These are phyloP conservation scores for Glycyrrhiza uralensis DNA, from an alignment of 306 rosid genomes.

Conservation along the genomic window DNA sequence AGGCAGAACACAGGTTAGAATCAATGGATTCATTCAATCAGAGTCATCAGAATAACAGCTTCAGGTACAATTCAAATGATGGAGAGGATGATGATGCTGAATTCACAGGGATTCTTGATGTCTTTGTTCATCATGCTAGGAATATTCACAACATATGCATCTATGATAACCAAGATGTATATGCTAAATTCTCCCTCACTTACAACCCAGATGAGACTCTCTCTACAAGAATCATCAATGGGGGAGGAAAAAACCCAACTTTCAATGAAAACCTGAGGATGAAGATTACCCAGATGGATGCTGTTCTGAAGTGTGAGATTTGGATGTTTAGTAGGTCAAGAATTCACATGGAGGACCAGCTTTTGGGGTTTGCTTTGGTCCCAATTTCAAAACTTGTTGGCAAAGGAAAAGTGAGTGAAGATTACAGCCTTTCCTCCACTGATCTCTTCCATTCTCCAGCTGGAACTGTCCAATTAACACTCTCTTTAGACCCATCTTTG, in stretches of 20 bases:
- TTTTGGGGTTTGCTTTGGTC: constrained; percentile 80
- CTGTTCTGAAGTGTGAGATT: constrained; percentile 85
- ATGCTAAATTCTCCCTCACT: constrained; percentile 88
- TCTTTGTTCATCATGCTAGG: constrained; percentile 83
- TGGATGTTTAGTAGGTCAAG: constrained; percentile 93
- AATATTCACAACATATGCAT: constrained; percentile 91
- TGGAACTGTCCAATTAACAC: constrained; percentile 71
- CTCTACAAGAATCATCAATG: constrained; percentile 65
- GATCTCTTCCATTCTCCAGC: constrained; percentile 96
- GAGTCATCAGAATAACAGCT: constrained; percentile 38
- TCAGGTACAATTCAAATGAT: constrained; percentile 54
- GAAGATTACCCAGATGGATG: constrained; percentile 66
- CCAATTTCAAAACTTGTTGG: constrained; percentile 60
- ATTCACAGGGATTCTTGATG: constrained; percentile 68
- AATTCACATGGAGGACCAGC: constrained; percentile 83
- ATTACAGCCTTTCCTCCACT: constrained; percentile 84
- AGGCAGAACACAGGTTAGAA: constrained; percentile 5
- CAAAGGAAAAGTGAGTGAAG: constrained; percentile 67
- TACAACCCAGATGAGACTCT: constrained; percentile 80
- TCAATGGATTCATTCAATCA: constrained; percentile 79
- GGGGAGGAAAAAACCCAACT: constrained; percentile 81
- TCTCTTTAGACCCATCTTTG: constrained; percentile 50
- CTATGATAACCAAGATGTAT: constrained; percentile 91
- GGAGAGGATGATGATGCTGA: constrained; percentile 49
- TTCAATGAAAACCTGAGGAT: constrained; percentile 74